A percentile compares a stretch with the other conserved stretches of the same genome.
phyloP scores from a whole-genome alignment of 2,329 filamentous ascomycete species.

The Ramichloridium luteum region DNA sequence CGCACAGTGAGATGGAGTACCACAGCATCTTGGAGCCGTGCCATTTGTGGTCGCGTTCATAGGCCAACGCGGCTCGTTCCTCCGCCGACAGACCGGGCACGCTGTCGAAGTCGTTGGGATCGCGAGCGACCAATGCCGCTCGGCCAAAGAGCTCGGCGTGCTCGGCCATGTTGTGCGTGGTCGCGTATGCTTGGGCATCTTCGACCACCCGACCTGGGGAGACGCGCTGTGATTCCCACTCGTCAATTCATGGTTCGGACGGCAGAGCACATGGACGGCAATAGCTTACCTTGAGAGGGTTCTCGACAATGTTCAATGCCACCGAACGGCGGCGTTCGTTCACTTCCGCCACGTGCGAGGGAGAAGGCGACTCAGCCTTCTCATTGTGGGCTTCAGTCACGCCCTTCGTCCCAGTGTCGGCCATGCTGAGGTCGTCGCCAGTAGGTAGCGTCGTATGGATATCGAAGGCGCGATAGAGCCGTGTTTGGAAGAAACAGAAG shows the following conservation, averaged over 20 bases:
- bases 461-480: no score
- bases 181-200: constrained; percentile 25
- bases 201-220: constrained; percentile 22
- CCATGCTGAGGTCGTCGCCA: no score
- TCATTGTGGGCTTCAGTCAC: constrained; percentile 1
- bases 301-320: constrained; percentile 37
- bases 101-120: constrained; percentile 50
- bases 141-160: constrained; percentile 27
- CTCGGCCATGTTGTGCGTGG: constrained; percentile 25
- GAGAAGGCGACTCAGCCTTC: background rate
- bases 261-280: no score
- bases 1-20: constrained; percentile 45
- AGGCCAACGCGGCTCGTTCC: constrained; percentile 47
- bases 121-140: constrained; percentile 57
- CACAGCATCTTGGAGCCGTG: constrained; percentile 49
- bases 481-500: no score
- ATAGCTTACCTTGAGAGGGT: constrained; percentile 32
- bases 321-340: constrained; percentile 28
- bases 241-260: no score
- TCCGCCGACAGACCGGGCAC: constrained; percentile 48
- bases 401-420: no score
- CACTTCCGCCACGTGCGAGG: no score
- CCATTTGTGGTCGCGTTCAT: constrained; percentile 58
- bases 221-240: constrained; percentile 23
- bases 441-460: no score